Evolutionary conservation across 2,329 filamentous ascomycete species (phyloP).

Genomic region (Botrytis elliptica): DNA sequence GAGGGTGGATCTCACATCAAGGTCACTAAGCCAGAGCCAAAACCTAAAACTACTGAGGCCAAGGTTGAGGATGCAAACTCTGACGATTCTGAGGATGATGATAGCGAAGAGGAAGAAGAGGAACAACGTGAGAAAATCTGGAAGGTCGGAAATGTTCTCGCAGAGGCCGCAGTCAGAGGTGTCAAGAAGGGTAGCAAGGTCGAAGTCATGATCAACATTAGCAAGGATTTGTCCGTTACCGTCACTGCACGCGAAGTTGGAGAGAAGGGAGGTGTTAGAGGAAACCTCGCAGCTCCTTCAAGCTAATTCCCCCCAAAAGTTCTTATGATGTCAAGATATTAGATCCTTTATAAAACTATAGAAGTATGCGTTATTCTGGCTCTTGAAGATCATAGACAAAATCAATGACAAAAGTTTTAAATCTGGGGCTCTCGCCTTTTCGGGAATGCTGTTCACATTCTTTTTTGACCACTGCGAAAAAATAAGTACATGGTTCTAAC

Average conservation of each 20-base stretch:
- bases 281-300: conserved; percentile 33
- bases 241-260: conserved; percentile 84
- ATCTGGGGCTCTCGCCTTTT: background rate
- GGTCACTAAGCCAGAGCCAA: conserved; percentile 82
- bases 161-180: conserved; percentile 79
- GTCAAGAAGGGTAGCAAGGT: conserved; percentile 88
- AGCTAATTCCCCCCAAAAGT: conserved; percentile 34
- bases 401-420: conserved; percentile 10
- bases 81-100: conserved; percentile 57
- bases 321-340: conserved; percentile 8
- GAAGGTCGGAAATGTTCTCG: conserved; percentile 80
- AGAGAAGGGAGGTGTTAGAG: conserved; percentile 39
- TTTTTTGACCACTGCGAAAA: background rate
- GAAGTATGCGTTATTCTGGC: background rate
- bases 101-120: conserved; percentile 74
- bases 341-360: conserved; percentile 19
- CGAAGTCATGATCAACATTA: conserved; percentile 89
- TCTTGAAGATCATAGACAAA: conserved; percentile 1
- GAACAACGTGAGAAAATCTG: conserved; percentile 87
- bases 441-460: background rate
- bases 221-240: conserved; percentile 73
- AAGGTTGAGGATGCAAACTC: conserved; percentile 58
- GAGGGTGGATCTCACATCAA: conserved; percentile 92
- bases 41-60: conserved; percentile 61
- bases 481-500: background rate